These are phyloP conservation scores for Cicer arietinum DNA, from an alignment of 306 rosid genomes.

Conservation along the genomic window DNA sequence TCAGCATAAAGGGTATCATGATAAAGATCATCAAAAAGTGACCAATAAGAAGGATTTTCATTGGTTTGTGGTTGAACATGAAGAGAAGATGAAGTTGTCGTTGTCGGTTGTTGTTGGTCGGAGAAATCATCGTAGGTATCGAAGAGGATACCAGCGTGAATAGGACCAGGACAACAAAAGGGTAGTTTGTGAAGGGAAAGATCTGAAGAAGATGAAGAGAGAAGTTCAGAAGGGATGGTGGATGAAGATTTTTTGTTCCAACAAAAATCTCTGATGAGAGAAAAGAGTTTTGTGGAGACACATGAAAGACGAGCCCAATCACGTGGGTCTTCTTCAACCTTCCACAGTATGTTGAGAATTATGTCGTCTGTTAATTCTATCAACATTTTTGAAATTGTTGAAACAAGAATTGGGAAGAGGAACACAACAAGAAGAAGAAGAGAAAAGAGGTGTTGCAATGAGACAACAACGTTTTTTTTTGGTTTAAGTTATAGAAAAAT, in stretches of 20 bases:
- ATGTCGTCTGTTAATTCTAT: slow-evolving; percentile 70
- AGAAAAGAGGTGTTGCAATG: too few relatives aligned
- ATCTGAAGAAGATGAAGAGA: slow-evolving; percentile 8
- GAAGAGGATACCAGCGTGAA: slow-evolving; percentile 79
- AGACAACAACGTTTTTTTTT: too few relatives aligned
- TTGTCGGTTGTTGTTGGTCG: slow-evolving; percentile 63
- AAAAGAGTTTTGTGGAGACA: slow-evolving; percentile 70
- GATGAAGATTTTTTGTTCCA: slow-evolving; percentile 62
- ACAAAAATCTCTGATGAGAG: slow-evolving; percentile 63
- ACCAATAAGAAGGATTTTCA: slow-evolving; percentile 62
- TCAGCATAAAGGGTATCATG: slow-evolving; percentile 64
- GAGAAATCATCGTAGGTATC: slow-evolving; percentile 81
- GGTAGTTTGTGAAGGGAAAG: slow-evolving; percentile 74
- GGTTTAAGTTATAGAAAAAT: too few relatives aligned
- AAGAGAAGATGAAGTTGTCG: slow-evolving; percentile 33
- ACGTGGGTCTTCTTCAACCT: slow-evolving; percentile 82
- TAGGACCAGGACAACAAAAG: slow-evolving; percentile 89
- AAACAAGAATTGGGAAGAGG: too few relatives aligned
- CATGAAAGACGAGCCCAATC: slow-evolving; percentile 87
- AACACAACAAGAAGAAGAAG: too few relatives aligned
- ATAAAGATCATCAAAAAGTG: slow-evolving; percentile 82
- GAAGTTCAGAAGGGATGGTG: slow-evolving; percentile 66
- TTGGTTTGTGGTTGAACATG: background rate
- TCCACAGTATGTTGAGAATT: slow-evolving; percentile 63
- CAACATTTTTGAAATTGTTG: slow-evolving; percentile 40